These are phyloP conservation scores for Lignosus rhinocerotis DNA, from an alignment of 1,284 basidiomycete genomes.

Conservation along the genomic window DNA sequence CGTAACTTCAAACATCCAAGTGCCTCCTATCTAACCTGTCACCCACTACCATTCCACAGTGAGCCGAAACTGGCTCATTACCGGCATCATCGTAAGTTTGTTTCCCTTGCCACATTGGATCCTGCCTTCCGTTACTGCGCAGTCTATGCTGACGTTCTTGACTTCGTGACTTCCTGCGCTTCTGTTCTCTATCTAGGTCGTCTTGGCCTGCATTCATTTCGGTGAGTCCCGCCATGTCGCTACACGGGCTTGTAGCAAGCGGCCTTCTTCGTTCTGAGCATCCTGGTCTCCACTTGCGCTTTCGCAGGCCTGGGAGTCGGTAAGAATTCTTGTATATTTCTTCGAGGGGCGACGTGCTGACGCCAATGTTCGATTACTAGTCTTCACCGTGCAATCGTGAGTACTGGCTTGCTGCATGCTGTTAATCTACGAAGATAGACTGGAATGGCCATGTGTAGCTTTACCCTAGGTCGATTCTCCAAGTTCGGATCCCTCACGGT, in stretches of 20 bases:
- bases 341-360: neutral
- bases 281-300: neutral
- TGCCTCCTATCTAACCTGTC: slow-evolving; percentile 7
- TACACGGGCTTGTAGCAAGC: neutral
- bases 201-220: slow-evolving; percentile 28
- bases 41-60: slow-evolving; percentile 13
- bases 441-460: slow-evolving; percentile 14
- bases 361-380: neutral
- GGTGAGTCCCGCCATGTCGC: slow-evolving; percentile 4
- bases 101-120: neutral
- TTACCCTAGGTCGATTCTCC: slow-evolving; percentile 29
- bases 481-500: slow-evolving; percentile 28
- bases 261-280: neutral
- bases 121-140: neutral
- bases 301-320: slow-evolving; percentile 24
- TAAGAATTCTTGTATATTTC: slow-evolving; percentile 4
- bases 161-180: neutral
- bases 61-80: slow-evolving; percentile 30
- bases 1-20: neutral
- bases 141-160: neutral
- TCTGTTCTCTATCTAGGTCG: slow-evolving; percentile 18
- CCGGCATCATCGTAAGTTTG: slow-evolving; percentile 29
- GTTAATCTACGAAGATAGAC: no score
- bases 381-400: slow-evolving; percentile 33
- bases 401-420: slow-evolving; percentile 1